A percentile compares a stretch with the other conserved stretches of the same genome.
Conservation (phyloP, 2,329 filamentous ascomycete species). For the Colletotrichum abscissum region DNA sequence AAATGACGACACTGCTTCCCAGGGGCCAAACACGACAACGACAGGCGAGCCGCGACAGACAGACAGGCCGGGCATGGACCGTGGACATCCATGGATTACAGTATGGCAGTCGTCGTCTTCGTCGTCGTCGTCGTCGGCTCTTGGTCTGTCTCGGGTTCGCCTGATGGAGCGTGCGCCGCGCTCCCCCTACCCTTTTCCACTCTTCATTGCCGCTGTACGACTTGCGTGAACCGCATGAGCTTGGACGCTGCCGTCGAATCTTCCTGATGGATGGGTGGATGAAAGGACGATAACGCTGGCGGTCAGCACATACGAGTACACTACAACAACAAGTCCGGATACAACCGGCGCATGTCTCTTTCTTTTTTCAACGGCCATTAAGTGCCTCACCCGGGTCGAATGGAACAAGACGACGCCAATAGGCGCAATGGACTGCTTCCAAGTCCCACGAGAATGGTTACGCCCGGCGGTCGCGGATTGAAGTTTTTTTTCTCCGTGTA, state of each 20-base stretch:
- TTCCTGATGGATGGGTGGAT: slow-evolving; percentile 7
- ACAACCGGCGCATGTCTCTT: slow-evolving; percentile 9
- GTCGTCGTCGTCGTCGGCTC: slow-evolving; percentile 2
- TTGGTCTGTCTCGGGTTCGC: slow-evolving; percentile 10
- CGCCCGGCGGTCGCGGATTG: neutral
- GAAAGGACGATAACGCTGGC: slow-evolving; percentile 3
- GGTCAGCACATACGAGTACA: slow-evolving; percentile 8
- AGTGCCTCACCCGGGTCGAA: slow-evolving; percentile 28
- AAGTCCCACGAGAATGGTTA: slow-evolving; percentile 1
- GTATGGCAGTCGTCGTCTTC: neutral
- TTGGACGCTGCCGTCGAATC: neutral
- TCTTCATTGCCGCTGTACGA: neutral
- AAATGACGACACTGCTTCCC: slow-evolving; percentile 30
- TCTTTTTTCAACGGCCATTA: slow-evolving; percentile 21
- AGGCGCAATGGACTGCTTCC: slow-evolving; percentile 9
- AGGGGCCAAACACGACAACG: neutral
- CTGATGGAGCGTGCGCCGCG: slow-evolving; percentile 11
- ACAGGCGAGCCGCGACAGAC: neutral
- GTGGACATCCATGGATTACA: neutral
- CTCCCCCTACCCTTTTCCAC: neutral
- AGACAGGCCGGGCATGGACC: neutral
- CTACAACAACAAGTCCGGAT: neutral
- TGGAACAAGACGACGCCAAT: slow-evolving; percentile 14
- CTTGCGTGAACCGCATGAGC: slow-evolving; percentile 5
- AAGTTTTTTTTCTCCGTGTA: neutral